Base-by-base conservation (phyloP, 805 yeast genomes). In the Ogataea neopini region DNA sequence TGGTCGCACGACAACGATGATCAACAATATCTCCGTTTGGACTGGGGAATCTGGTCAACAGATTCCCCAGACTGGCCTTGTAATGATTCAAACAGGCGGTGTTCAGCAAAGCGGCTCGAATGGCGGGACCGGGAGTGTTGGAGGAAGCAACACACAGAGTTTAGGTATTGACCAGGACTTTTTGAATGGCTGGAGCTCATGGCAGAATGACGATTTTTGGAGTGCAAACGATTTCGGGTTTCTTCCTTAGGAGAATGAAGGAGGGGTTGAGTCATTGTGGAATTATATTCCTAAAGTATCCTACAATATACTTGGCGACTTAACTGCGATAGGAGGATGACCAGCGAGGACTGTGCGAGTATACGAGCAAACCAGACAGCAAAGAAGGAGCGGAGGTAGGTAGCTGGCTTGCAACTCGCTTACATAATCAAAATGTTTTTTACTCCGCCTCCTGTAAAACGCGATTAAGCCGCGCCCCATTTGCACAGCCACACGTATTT, bases 1-100 rank as follows among this genome's bases (percentile, higher is more conserved):
- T 25, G 77, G 75, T 11, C 72, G 83, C 20, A 76, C 84, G 1
- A 79, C 78, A 34, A 75, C 75, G 26, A 80, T 80, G 86, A 80
- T 80, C 56, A 79, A 71, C 57, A 79, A 80, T 54, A 80, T 80
- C 30, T 77, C 83, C 0, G 76, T 75, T 1, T 80, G 86, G 86
- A 80, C 84, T 0, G 79, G 75, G 15, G 75, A 72, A 49, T 64
- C 70, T 28, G 75, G 74, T 29, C 74, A 69, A 47, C 72, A 68
- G 49, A 62, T 68, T 17, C 71, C 69, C 11, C 69, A 66, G 46
- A 64, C 69, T 3, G 70, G 72, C 2, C 51, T 66, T 25, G 60
- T 58, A 13, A 60, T 59, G 57, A 51, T 63, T 19, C 63, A 61
- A 39, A 51, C 53, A 6, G 35, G 45, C 35, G 42, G 42, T 15